phyloP scores from a whole-genome alignment of 169 alveolate species.

The Eimeria praecox region DNA sequence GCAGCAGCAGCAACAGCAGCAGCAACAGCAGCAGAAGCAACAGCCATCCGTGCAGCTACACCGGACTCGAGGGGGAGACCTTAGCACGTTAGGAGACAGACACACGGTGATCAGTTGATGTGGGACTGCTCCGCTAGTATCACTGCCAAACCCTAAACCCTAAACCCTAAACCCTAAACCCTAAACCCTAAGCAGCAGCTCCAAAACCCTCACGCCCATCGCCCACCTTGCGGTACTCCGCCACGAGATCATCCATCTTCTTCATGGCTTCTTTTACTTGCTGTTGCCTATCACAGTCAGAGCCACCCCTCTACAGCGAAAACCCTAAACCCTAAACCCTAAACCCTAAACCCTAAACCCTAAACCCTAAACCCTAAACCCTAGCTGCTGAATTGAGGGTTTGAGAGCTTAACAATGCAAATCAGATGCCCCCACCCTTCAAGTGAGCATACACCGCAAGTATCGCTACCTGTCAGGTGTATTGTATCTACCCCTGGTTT shows the following conservation, averaged over 20 bases:
- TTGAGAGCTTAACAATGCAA: neutral
- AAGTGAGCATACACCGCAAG: neutral
- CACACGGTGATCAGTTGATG: neutral
- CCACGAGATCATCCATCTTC: constrained; percentile 83
- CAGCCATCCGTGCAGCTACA: neutral
- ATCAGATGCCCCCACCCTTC: neutral
- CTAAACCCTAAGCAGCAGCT: neutral
- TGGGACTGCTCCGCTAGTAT: neutral
- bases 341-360: neutral
- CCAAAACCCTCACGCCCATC: neutral
- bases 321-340: neutral
- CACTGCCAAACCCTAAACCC: constrained; percentile 22
- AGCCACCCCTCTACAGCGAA: neutral
- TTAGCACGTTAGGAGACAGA: neutral
- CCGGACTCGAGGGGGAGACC: neutral
- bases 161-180: constrained; percentile 6
- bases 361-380: neutral
- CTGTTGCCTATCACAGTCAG: constrained; percentile 65
- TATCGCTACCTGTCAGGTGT: neutral
- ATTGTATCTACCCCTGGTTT: neutral
- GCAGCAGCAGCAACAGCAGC: constrained; percentile 9
- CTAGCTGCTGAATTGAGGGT: no score
- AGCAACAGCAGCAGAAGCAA: neutral
- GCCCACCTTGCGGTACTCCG: constrained; percentile 82
- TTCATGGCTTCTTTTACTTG: constrained; percentile 82